Base-by-base conservation (phyloP, 179 eudicot species). In the Vitellaria paradoxa region DNA sequence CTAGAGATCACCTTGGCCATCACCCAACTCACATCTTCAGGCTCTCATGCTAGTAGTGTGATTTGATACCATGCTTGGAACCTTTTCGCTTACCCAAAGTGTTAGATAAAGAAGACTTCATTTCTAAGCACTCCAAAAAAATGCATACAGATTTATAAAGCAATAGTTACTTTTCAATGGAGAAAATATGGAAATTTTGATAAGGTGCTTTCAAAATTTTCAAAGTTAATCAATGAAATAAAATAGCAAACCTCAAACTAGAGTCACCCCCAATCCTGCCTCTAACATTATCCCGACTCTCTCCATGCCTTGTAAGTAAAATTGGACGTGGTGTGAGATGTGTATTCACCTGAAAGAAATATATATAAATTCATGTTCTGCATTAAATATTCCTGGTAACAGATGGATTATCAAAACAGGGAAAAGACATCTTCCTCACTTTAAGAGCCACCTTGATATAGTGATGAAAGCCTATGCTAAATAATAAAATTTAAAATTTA, bases 321-420 rank as follows among this genome's bases (percentile, higher is more conserved):
- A 96, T 96, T 70, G 99, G 99, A 30, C 99, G 96, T 11, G 99
- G 99, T 14, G 99, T 96, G 82, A 96, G 89, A 86, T 96, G 99
- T 45, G 98, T 87, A 84, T 93, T 96, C 77, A 96, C 98, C 99
- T 96, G 87, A 81, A 86, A 67, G 75, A 50, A 37, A 84, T 49
- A 40, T 55, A 84, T 61, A 20, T 37, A 23, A 61, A 20, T 72
- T 75, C 65, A 70, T 78, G 64, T 72, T 73, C 55, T 30, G 13
- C 40, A 20, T 24, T 37, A 59, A 77, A 49, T 55, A n/a, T 30
- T 30, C 18, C 26, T 8, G 60, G 52, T 10, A 72, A 18, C 59
- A 56, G 53, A 52, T 66, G 57, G 40, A 55, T 20, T 10, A 40
- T 11, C 9, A 40, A 24, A 74, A 63, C 60, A 61, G 15, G 3